phyloP scores from a whole-genome alignment of 2,329 filamentous ascomycete genomes.

The Aspergillus hortae region DNA sequence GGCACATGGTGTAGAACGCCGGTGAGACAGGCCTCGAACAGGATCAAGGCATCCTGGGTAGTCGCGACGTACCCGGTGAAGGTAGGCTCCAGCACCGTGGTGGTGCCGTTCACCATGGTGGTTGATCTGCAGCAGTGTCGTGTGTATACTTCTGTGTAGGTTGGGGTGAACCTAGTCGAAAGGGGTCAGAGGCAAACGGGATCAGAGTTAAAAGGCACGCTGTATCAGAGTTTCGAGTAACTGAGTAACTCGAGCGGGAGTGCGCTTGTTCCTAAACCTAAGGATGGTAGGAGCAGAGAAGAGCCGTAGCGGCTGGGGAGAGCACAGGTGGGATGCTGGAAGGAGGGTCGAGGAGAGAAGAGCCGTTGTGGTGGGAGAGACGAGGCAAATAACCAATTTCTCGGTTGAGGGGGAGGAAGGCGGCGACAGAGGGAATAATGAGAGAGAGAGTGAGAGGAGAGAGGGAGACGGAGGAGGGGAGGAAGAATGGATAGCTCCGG shows the following conservation, averaged over 20 bases:
- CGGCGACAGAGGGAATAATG: background rate
- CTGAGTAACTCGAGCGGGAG: constrained; percentile 1
- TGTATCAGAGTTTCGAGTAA: constrained; percentile 18
- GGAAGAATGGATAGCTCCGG: constrained; percentile 5
- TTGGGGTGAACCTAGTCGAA: constrained; percentile 18
- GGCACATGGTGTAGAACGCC: constrained; percentile 72
- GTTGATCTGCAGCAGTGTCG: background rate
- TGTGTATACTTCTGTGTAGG: constrained; percentile 2
- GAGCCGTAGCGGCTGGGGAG: too few relatives aligned
- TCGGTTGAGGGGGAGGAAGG: background rate
- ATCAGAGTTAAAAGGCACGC: constrained; percentile 20
- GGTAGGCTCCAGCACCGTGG: constrained; percentile 57
- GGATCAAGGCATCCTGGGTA: constrained; percentile 70
- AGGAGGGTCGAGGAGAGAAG: too few relatives aligned
- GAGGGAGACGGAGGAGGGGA: constrained; percentile 10
- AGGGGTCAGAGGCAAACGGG: constrained; percentile 15
- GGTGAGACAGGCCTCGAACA: constrained; percentile 74
- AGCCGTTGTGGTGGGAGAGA: too few relatives aligned
- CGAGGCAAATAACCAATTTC: too few relatives aligned
- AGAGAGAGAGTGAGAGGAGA: background rate
- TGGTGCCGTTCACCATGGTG: constrained; percentile 42
- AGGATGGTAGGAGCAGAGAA: too few relatives aligned
- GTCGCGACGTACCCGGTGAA: constrained; percentile 65
- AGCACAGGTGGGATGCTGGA: too few relatives aligned
- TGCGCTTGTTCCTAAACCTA: background rate